Evolutionary conservation across 768 basidiomycete genomes (phyloP), one percentile per base, ranked within the genome.

Genomic region (Ramaria sp.): DNA sequence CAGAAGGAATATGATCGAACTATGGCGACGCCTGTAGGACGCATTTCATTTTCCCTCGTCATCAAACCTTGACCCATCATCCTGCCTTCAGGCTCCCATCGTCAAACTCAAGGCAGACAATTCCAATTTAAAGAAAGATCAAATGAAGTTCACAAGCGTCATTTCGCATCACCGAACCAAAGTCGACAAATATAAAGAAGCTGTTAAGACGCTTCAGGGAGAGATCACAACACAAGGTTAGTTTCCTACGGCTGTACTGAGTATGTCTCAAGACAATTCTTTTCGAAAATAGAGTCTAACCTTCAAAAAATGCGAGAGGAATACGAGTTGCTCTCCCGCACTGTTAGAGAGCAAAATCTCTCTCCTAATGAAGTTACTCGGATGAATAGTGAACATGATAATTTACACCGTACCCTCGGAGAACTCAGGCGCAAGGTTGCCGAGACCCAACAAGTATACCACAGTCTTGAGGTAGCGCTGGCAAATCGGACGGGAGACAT

Each of bases 341-440:
- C 83, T 2, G 88, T 98, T 27, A 83, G 83, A 62, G 79, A 72
- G 30, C 96, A 99, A 66, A 94, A 96, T 63, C 76, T 99, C 42
- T 80, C 88, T 1, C 86, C 88, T 0, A 90, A 94, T 66, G 94
- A 99, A 67, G 91, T 96, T 39, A 69, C 79, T 52, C 82, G 82
- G 36, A 94, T 99, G 89, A 93, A 85, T 61, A 81, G 81, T 4
- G 93, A 97, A 59, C 85, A 91, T 55, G 88, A 93, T 61, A 79
- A 74, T 25, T 74, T 95, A 34, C 72, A 78, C 3, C 78, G 81
- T 49, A 85, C 78, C 60, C 69, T 92, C 52, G 82, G 85, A 58
- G 87, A 88, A 57, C 78, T 93, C 52, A 84, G 80, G 59, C 72
- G 78, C 57, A 91, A 85, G 63, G 78, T 89, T 7, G 67, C 79